phyloP scores from a whole-genome alignment of 164 flowering plant genomes.

The Vitis cinerea region DNA sequence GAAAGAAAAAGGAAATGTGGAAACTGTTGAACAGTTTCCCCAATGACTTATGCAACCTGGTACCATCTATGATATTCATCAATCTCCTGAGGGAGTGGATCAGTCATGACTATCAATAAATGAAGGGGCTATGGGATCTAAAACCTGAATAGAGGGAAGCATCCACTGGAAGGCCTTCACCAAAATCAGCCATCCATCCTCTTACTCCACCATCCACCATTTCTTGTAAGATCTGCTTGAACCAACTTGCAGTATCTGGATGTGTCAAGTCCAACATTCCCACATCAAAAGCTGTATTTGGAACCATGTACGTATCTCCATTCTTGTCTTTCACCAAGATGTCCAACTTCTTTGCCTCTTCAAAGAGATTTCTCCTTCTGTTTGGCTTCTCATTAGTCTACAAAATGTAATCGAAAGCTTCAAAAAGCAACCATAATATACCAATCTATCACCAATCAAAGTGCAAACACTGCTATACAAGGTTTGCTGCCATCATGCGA shows the following conservation, averaged over 20 bases:
- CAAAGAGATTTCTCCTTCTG: constrained; percentile 54
- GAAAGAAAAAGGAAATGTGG: neutral
- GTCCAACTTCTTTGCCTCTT: constrained; percentile 69
- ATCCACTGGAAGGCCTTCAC: constrained; percentile 84
- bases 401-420: constrained; percentile 8
- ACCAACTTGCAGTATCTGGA: constrained; percentile 67
- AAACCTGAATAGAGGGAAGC: constrained; percentile 78
- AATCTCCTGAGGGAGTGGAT: neutral
- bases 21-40: neutral
- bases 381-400: constrained; percentile 68
- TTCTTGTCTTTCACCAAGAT: constrained; percentile 65
- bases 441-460: neutral
- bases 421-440: neutral
- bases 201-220: constrained; percentile 81
- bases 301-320: constrained; percentile 75
- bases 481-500: too few relatives aligned
- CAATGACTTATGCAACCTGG: neutral
- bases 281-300: constrained; percentile 84
- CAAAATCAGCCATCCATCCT: constrained; percentile 98
- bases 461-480: neutral
- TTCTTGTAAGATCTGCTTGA: constrained; percentile 66
- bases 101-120: neutral
- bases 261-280: constrained; percentile 89
- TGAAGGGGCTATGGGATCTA: neutral
- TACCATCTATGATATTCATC: neutral